These are phyloP conservation scores for Spencermartinsiella europaea DNA, from an alignment of 805 yeast genomes.

Conservation along the genomic window DNA sequence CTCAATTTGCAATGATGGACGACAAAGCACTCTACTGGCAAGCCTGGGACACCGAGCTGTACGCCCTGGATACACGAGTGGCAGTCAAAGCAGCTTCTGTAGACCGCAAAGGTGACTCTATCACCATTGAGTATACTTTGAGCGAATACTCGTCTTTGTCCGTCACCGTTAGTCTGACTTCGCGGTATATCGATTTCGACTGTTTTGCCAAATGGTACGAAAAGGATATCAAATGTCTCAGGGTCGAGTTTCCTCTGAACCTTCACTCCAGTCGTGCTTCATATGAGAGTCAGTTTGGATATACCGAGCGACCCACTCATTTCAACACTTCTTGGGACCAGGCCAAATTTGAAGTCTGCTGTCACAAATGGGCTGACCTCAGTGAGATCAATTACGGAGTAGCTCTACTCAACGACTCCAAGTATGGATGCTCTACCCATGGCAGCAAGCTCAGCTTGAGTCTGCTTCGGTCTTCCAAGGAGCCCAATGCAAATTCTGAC, in stretches of 20 bases:
- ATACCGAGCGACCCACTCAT: conserved; percentile 76
- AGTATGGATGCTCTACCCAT: conserved; percentile 76
- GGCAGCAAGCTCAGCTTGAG: conserved; percentile 75
- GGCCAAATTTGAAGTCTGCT: conserved; percentile 80
- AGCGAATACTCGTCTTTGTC: conserved; percentile 48
- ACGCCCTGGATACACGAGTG: conserved; percentile 57
- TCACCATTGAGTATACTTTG: conserved; percentile 38
- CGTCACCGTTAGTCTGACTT: conserved; percentile 59
- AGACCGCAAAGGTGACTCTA: conserved; percentile 39
- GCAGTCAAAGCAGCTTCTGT: conserved; percentile 35
- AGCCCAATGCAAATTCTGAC: conserved; percentile 81
- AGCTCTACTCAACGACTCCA: conserved; percentile 62
- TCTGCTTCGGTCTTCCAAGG: conserved; percentile 70
- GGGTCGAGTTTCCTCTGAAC: conserved; percentile 81
- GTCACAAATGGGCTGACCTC: conserved; percentile 75
- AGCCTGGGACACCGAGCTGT: conserved; percentile 86
- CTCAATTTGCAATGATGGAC: conserved; percentile 64
- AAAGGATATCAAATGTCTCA: conserved; percentile 49
- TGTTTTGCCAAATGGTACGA: conserved; percentile 67
- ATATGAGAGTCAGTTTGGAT: conserved; percentile 79
- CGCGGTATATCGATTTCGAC: conserved; percentile 42
- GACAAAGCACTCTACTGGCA: conserved; percentile 75
- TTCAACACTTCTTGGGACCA: conserved; percentile 80
- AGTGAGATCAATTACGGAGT: conserved; percentile 74
- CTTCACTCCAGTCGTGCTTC: conserved; percentile 61